Conservation (phyloP, 106 monocot genomes). For the Dendrobium officinale region DNA sequence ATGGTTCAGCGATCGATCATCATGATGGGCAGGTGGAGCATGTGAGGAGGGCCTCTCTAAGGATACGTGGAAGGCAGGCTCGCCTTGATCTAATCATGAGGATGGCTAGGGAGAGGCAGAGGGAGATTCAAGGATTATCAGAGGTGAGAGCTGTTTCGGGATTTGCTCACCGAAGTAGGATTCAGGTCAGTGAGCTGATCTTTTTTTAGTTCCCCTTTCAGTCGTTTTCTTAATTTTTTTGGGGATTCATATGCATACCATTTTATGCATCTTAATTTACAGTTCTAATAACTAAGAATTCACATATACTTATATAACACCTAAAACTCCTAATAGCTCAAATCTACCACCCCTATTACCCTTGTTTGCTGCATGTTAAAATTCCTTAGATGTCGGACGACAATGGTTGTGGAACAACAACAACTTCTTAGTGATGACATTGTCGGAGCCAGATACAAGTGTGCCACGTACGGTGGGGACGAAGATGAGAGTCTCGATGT, state of each 20-base stretch:
- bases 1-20: conserved; percentile 20
- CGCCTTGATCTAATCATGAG: conserved; percentile 72
- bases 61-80: conserved; percentile 72
- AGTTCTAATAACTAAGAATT: no score
- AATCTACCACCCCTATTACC: no score
- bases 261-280: no score
- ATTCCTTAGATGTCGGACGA: no score
- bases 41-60: conserved; percentile 35
- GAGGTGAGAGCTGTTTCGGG: conserved; percentile 83
- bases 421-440: no score
- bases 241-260: no score
- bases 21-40: conserved; percentile 40
- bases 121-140: conserved; percentile 81
- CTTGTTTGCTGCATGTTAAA: neutral
- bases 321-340: no score
- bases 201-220: neutral
- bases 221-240: neutral
- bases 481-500: no score
- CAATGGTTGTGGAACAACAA: no score
- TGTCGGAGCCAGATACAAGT: no score
- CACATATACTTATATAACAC: no score
- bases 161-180: conserved; percentile 76
- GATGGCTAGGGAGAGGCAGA: conserved; percentile 70
- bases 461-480: no score
- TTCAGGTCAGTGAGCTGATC: conserved; percentile 51